phyloP scores from a whole-genome alignment of 2,329 filamentous ascomycete species.

The Pseudopithomyces chartarum region DNA sequence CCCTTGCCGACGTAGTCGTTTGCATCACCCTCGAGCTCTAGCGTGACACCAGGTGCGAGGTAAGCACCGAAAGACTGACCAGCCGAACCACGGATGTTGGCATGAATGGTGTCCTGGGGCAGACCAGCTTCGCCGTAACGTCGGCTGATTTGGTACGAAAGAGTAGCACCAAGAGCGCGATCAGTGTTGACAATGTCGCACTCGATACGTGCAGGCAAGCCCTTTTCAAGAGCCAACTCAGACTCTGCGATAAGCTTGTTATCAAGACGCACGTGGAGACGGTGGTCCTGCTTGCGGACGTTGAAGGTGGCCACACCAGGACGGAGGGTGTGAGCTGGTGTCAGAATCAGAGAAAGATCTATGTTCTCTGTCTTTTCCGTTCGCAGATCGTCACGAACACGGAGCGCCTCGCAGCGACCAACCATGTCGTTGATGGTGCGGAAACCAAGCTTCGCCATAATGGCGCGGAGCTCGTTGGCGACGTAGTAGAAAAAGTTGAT shows the following conservation, averaged over 20 bases:
- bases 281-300: conserved; percentile 95
- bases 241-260: conserved; percentile 98
- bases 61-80: conserved; percentile 97
- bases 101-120: conserved; percentile 90
- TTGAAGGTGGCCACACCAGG: conserved; percentile 97
- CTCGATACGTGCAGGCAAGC: conserved; percentile 88
- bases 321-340: conserved; percentile 92
- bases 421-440: conserved; percentile 98
- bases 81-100: conserved; percentile 94
- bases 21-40: conserved; percentile 92
- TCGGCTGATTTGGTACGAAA: conserved; percentile 96
- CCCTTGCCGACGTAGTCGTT: conserved; percentile 99
- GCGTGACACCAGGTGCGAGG: conserved; percentile 88
- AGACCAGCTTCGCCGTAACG: conserved; percentile 87
- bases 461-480: conserved; percentile 91
- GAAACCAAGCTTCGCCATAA: conserved; percentile 96
- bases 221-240: conserved; percentile 92
- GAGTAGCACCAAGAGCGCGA: conserved; percentile 87
- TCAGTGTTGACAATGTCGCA: conserved; percentile 97
- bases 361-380: conserved; percentile 91
- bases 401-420: conserved; percentile 84
- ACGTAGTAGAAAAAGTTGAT: conserved; percentile 99
- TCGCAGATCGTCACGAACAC: conserved; percentile 84
- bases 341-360: conserved; percentile 89
- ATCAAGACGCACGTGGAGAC: conserved; percentile 88